These are phyloP conservation scores for Cercospora sesami DNA, from an alignment of 2,329 filamentous ascomycete species.

Conservation along the genomic window DNA sequence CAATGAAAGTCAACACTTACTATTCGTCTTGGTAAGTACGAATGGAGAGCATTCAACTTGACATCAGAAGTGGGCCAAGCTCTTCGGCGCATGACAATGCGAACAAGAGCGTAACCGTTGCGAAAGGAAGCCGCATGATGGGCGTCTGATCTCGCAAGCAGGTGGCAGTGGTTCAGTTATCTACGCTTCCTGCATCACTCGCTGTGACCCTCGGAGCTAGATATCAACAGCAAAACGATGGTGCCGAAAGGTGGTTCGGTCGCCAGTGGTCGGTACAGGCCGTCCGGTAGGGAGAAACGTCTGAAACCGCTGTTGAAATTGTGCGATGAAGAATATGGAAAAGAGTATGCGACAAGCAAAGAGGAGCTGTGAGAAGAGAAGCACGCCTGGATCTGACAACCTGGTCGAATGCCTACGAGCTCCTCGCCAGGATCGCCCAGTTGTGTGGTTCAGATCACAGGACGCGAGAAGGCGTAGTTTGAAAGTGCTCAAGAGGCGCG, in stretches of 20 bases:
- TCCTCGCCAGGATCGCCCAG: slow-evolving; percentile 10
- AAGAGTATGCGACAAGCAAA: slow-evolving; percentile 6
- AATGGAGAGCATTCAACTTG: background rate
- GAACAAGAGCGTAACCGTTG: slow-evolving; percentile 4
- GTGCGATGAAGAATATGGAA: background rate
- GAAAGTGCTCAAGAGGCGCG: background rate
- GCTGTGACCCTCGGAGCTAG: background rate
- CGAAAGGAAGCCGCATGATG: slow-evolving; percentile 14
- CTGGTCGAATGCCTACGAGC: slow-evolving; percentile 4
- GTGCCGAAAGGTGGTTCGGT: slow-evolving; percentile 12
- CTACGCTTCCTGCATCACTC: slow-evolving; percentile 10
- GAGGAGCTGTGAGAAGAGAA: background rate
- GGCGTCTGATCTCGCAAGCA: background rate
- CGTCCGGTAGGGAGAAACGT: background rate
- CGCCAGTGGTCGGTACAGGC: slow-evolving; percentile 8
- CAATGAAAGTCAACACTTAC: background rate
- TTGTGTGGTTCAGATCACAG: slow-evolving; percentile 13
- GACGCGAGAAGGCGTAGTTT: background rate
- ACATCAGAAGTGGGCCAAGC: background rate
- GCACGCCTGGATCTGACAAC: slow-evolving; percentile 11
- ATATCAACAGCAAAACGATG: background rate
- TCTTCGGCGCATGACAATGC: slow-evolving; percentile 16
- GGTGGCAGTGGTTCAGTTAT: slow-evolving; percentile 1
- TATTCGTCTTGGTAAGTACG: background rate
- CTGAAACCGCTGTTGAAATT: background rate